Percentiles rank a stretch among this genome's conserved stretches.
Evolutionary conservation across 1,139 yeast genomes (phyloP).

Genomic region (Geotrichum citri-aurantii): DNA sequence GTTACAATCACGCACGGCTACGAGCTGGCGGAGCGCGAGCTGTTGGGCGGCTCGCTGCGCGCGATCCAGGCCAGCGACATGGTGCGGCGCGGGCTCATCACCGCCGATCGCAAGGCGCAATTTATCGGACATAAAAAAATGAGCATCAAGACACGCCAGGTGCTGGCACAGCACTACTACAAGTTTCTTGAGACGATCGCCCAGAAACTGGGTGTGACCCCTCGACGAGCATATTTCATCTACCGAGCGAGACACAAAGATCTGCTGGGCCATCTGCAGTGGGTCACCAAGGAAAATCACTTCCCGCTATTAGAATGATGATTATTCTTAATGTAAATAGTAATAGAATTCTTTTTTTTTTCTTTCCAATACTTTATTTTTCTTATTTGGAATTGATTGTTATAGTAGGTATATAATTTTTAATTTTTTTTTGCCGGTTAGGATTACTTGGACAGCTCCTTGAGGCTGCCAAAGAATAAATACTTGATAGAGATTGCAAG

Average conservation of each 20-base stretch:
- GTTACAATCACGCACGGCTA: conserved; percentile 6
- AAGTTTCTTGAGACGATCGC: background rate
- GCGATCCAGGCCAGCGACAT: background rate
- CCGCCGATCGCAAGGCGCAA: conserved; percentile 2
- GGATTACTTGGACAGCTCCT: conserved; percentile 2
- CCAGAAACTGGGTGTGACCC: background rate
- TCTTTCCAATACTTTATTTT: too few species aligned
- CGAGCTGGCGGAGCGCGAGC: conserved; percentile 10
- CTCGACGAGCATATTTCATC: background rate
- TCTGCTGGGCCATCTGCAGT: background rate
- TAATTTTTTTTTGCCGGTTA: too few species aligned
- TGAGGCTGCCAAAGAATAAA: conserved; percentile 30
- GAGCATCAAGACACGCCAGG: background rate
- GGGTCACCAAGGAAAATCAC: background rate
- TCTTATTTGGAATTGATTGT: too few species aligned
- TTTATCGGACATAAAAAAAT: conserved; percentile 11
- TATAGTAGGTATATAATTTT: too few species aligned
- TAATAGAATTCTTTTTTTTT: background rate
- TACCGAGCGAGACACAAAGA: background rate
- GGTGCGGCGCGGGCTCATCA: background rate
- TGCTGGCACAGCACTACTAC: conserved; percentile 5
- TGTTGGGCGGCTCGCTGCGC: conserved; percentile 5
- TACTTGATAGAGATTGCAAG: conserved; percentile 38
- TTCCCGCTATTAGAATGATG: background rate
- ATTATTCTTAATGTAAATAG: background rate